Conservation (phyloP, 345 rosid species). For the Lepidium sativum region DNA sequence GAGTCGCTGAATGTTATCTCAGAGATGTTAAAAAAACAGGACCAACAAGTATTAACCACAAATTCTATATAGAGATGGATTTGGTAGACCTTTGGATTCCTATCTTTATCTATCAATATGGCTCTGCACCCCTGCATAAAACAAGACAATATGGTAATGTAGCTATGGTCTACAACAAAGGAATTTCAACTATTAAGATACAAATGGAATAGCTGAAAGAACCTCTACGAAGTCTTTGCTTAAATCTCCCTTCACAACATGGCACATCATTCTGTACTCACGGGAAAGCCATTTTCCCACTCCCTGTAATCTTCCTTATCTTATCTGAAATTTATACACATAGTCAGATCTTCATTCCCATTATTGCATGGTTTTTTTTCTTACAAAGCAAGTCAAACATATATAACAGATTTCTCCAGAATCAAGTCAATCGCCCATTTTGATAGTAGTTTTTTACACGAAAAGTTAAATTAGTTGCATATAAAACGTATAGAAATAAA, state of each 20-base stretch:
- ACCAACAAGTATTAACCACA: no score
- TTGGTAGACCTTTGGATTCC: conserved; percentile 57
- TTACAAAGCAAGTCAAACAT: no score
- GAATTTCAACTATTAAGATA: not conserved
- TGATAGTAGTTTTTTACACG: no score
- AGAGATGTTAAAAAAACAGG: no score
- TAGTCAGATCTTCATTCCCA: no score
- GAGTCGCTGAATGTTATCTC: no score
- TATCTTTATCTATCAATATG: conserved; percentile 70
- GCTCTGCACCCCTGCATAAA: conserved; percentile 82
- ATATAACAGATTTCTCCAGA: no score
- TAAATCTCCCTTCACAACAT: conserved; percentile 57
- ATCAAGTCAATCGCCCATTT: no score
- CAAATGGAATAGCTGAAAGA: not conserved
- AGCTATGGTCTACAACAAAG: not conserved
- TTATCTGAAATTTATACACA: no score
- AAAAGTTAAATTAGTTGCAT: no score
- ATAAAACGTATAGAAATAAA: no score
- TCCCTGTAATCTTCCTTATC: conserved; percentile 69
- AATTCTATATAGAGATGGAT: not conserved
- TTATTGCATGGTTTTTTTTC: no score
- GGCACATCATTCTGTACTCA: conserved; percentile 76
- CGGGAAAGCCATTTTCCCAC: conserved; percentile 70
- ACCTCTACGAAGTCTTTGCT: conserved; percentile 85
- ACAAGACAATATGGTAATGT: not conserved